A percentile compares a stretch with the other conserved stretches of the same genome.
phyloP scores from a whole-genome alignment of 2,329 filamentous ascomycete species.

The Fusarium cyanostomum region DNA sequence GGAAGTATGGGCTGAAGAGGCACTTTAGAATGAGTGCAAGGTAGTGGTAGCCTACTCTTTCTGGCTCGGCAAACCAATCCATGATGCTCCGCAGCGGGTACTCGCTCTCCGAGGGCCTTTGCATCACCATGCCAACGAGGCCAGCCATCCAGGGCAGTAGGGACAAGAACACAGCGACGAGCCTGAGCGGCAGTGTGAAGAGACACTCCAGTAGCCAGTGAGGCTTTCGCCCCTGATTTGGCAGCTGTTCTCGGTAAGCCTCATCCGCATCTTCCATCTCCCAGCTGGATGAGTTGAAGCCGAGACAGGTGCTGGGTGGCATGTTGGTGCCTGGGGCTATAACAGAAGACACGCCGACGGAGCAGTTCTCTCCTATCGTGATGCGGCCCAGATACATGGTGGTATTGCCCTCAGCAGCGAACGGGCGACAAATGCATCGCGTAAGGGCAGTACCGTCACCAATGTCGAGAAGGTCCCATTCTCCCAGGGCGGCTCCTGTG shows the following conservation, averaged over 20 bases:
- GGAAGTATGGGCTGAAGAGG: slow-evolving; percentile 54
- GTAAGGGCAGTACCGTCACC: slow-evolving; percentile 59
- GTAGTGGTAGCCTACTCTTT: slow-evolving; percentile 61
- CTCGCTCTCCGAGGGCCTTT: slow-evolving; percentile 45
- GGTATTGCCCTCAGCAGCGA: slow-evolving; percentile 65
- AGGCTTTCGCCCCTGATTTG: slow-evolving; percentile 50
- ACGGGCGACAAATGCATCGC: slow-evolving; percentile 60
- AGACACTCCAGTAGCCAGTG: slow-evolving; percentile 57
- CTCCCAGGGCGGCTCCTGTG: slow-evolving; percentile 56
- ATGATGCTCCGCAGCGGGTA: slow-evolving; percentile 55
- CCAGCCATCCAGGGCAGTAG: slow-evolving; percentile 57
- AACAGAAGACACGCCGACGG: slow-evolving; percentile 59
- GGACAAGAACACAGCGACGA: slow-evolving; percentile 53
- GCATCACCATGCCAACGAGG: slow-evolving; percentile 56
- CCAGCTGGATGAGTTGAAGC: slow-evolving; percentile 67
- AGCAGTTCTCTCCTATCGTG: slow-evolving; percentile 57
- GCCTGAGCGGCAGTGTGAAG: slow-evolving; percentile 53
- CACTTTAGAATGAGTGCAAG: slow-evolving; percentile 55
- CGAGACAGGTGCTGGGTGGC: slow-evolving; percentile 61
- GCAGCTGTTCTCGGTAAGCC: slow-evolving; percentile 55
- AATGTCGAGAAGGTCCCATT: slow-evolving; percentile 66
- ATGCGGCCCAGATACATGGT: slow-evolving; percentile 66
- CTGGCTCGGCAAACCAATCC: slow-evolving; percentile 58
- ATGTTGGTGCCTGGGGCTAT: slow-evolving; percentile 60
- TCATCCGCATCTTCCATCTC: slow-evolving; percentile 60